Percentiles rank a stretch among this genome's conserved stretches.
Evolutionary conservation across 371 early-diverging fungal species (phyloP).

Genomic region (Syncephalastrum contaminatum): DNA sequence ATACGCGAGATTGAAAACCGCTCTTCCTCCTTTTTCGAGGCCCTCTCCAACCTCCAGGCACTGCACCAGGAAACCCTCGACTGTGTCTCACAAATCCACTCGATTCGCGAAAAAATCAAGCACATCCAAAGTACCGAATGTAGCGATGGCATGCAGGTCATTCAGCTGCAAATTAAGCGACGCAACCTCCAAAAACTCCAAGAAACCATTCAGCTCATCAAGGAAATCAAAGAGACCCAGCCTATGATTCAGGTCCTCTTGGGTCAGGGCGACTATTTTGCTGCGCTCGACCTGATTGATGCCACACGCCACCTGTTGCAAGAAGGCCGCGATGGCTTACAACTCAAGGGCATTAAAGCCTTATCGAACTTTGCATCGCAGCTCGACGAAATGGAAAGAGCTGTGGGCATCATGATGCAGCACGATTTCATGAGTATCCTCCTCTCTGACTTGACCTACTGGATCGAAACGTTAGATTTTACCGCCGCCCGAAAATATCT

Average conservation of each 20-base stretch:
- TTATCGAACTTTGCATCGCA: slow-evolving; percentile 64
- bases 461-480: slow-evolving; percentile 35
- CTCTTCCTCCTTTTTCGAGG: slow-evolving; percentile 91
- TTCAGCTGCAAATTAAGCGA: slow-evolving; percentile 71
- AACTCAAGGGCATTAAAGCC: slow-evolving; percentile 59
- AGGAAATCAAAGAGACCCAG: slow-evolving; percentile 72
- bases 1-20: slow-evolving; percentile 88
- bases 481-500: slow-evolving; percentile 7
- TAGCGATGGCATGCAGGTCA: slow-evolving; percentile 77
- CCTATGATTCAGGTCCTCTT: slow-evolving; percentile 82
- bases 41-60: slow-evolving; percentile 86
- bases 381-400: slow-evolving; percentile 63
- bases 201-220: slow-evolving; percentile 64
- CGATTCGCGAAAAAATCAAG: slow-evolving; percentile 68
- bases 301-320: slow-evolving; percentile 62
- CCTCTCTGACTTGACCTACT: slow-evolving; percentile 55
- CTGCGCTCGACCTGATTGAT: slow-evolving; percentile 83
- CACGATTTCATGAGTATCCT: slow-evolving; percentile 66
- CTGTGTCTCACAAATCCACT: slow-evolving; percentile 82
- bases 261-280: slow-evolving; percentile 78
- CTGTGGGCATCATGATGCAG: slow-evolving; percentile 73
- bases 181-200: slow-evolving; percentile 69
- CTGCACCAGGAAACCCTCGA: slow-evolving; percentile 85
- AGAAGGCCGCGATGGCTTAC: slow-evolving; percentile 27
- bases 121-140: slow-evolving; percentile 66